Evolutionary conservation across 805 yeast species (phyloP), one percentile per base, ranked within the genome.

Genomic region (Candida arabinofermentans): DNA sequence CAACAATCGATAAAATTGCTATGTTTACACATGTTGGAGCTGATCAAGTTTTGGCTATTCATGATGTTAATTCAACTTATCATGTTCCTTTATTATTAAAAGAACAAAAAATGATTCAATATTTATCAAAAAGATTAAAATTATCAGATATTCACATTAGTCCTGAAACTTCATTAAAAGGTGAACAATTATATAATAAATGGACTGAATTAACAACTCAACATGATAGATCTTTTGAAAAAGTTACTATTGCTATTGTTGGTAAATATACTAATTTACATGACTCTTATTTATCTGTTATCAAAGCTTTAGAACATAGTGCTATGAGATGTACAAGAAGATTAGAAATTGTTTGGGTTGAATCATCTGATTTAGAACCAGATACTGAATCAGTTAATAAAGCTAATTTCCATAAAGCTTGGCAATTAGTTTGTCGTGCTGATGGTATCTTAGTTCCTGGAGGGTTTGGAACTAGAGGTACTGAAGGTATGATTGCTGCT

Each of bases 11-110:
- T 50, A 93, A 93, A 70, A 91, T 93, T 60, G 93, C 97, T 45
- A 93, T 93, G 98, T 93, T 93, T 70, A 91, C 98, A 67, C 98
- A 93, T 61, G 99, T 93, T 54, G 97, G 96, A 24, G 86, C 95
- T n/a, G 89, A 91, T 43, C 98, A 95, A 72, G 98, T 93, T 36
- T 76, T 93, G 53, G 96, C 95, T 37, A 96, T 93, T 41, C 96
- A 90, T 61, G 99, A 93, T 66, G 95, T 93, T 55, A 86, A 86
- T 71, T 87, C 96, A 10, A 91, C 98, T 36, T 93, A 93, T 66
- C 99, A 93, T 63, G 98, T 93, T 56, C 99, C 99, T 36, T 73
- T 93, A 51, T 72, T 93, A 62, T 76, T 93, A 57, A 78, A 83
- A 57, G 90, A 91, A 62, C 97, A 91, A 72, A 83, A 77, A 53